Percentiles rank a stretch among this genome's conserved stretches.
Evolutionary conservation across 176 grass and related monocot species (phyloP).

Genomic region (Areca catechu): DNA sequence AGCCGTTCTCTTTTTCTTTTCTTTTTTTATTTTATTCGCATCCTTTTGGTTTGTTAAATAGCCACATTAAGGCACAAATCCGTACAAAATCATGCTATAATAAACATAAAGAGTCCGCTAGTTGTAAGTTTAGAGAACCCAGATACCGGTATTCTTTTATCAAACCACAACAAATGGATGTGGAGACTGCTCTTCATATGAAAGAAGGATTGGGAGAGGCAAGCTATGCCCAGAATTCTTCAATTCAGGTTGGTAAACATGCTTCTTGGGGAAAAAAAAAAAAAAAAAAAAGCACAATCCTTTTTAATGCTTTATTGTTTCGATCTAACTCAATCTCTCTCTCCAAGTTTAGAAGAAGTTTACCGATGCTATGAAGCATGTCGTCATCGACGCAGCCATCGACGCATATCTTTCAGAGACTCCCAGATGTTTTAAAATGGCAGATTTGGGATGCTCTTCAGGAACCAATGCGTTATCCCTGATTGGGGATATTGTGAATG

Average conservation of each 20-base stretch:
- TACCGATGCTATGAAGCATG: constrained; percentile 56
- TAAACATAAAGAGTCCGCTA: too few relatives aligned
- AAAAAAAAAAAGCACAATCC: not conserved
- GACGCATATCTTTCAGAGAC: constrained; percentile 55
- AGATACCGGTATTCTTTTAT: constrained; percentile 19
- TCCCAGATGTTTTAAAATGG: constrained; percentile 64
- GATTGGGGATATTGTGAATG: constrained; percentile 53
- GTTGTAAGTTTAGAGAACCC: too few relatives aligned
- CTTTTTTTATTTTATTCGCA: too few relatives aligned
- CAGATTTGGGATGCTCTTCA: constrained; percentile 86
- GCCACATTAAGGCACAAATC: too few relatives aligned
- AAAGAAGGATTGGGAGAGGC: constrained; percentile 80
- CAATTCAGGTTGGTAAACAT: constrained; percentile 49
- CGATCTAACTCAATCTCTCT: not conserved
- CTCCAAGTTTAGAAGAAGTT: constrained; percentile 38
- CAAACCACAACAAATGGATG: constrained; percentile 55
- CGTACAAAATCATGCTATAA: too few relatives aligned
- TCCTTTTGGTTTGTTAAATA: too few relatives aligned
- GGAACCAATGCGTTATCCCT: constrained; percentile 78
- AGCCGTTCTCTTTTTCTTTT: too few relatives aligned
- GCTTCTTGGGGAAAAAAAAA: not conserved
- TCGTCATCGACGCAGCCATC: constrained; percentile 54
- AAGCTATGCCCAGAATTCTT: constrained; percentile 91
- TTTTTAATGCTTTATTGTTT: not conserved
- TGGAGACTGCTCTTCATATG: constrained; percentile 92